phyloP scores from a whole-genome alignment of 1,284 basidiomycete species.

The Cryptococcus sp. region DNA sequence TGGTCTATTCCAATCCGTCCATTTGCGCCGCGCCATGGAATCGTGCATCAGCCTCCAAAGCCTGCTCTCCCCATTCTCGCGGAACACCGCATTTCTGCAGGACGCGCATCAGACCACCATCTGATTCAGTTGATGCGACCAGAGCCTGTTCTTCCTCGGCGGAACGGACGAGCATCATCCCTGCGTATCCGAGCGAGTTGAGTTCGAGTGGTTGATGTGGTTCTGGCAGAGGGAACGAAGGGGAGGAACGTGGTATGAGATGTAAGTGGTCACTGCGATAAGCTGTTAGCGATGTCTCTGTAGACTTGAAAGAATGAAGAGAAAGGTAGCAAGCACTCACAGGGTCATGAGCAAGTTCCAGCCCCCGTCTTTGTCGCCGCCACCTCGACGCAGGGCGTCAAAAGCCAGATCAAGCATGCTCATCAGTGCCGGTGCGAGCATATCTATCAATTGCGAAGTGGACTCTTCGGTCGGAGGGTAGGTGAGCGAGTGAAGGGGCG shows the following conservation, averaged over 20 bases:
- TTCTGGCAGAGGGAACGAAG: slow-evolving; percentile 37
- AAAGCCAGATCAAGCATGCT: slow-evolving; percentile 74
- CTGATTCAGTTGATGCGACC: slow-evolving; percentile 52
- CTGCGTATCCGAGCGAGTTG: slow-evolving; percentile 84
- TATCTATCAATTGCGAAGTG: slow-evolving; percentile 56
- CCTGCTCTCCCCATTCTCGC: slow-evolving; percentile 46
- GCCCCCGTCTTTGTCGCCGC: slow-evolving; percentile 41
- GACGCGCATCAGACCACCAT: slow-evolving; percentile 40
- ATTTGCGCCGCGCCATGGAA: slow-evolving; percentile 22
- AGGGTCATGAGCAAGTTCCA: slow-evolving; percentile 83
- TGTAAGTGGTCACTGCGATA: slow-evolving; percentile 68
- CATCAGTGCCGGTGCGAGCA: slow-evolving; percentile 68
- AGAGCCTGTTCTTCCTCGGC: slow-evolving; percentile 69
- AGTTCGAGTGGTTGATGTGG: slow-evolving; percentile 59
- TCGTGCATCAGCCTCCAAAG: slow-evolving; percentile 33
- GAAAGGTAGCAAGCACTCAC: slow-evolving; percentile 29
- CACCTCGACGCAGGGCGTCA: slow-evolving; percentile 59
- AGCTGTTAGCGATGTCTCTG: background rate
- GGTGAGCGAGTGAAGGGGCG: slow-evolving; percentile 56
- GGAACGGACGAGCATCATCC: slow-evolving; percentile 79
- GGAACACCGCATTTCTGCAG: slow-evolving; percentile 46
- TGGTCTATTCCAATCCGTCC: background rate
- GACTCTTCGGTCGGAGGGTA: slow-evolving; percentile 55
- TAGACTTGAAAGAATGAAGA: background rate
- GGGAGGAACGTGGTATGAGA: slow-evolving; percentile 68